Evolutionary conservation across 768 basidiomycete genomes (phyloP).

Genomic region (Termitomyces sp.): DNA sequence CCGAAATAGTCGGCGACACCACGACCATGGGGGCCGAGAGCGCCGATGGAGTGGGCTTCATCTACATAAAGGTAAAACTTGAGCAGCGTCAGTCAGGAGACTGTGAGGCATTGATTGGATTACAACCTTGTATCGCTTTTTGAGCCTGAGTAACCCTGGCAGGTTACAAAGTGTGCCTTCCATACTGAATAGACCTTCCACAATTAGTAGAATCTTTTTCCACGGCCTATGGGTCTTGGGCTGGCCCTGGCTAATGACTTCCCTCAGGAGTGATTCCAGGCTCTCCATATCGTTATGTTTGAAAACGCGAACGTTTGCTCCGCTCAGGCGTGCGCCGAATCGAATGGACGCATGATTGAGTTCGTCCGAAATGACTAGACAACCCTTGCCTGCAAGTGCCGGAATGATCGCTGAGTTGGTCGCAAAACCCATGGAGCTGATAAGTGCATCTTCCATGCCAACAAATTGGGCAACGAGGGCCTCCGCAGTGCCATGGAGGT

Average conservation of each 20-base stretch:
- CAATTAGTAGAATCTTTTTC: conserved; percentile 95
- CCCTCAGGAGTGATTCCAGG: conserved; percentile 76
- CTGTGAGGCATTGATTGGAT: neutral
- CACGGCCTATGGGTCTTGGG: conserved; percentile 97
- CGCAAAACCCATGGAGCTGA: conserved; percentile 95
- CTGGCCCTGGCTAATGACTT: conserved; percentile 95
- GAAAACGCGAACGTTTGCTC: conserved; percentile 88
- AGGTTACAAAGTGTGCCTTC: conserved; percentile 92
- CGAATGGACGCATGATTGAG: conserved; percentile 95
- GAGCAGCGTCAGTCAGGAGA: neutral
- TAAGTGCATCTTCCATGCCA: conserved; percentile 84
- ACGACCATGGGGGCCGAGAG: conserved; percentile 89
- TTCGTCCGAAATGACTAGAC: conserved; percentile 94
- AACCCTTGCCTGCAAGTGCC: conserved; percentile 85
- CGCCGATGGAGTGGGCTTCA: conserved; percentile 97
- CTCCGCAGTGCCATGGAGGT: conserved; percentile 78
- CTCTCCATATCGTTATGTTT: conserved; percentile 93
- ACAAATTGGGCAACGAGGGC: conserved; percentile 86
- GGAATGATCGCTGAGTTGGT: conserved; percentile 94
- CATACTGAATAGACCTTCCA: conserved; percentile 98
- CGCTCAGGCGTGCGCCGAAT: conserved; percentile 84
- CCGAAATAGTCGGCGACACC: conserved; percentile 95
- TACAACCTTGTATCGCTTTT: conserved; percentile 90
- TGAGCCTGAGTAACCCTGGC: conserved; percentile 78
- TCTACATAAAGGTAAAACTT: conserved; percentile 96